phyloP scores from a whole-genome alignment of 2,329 filamentous ascomycete genomes.

The Neofusicoccum ribis region DNA sequence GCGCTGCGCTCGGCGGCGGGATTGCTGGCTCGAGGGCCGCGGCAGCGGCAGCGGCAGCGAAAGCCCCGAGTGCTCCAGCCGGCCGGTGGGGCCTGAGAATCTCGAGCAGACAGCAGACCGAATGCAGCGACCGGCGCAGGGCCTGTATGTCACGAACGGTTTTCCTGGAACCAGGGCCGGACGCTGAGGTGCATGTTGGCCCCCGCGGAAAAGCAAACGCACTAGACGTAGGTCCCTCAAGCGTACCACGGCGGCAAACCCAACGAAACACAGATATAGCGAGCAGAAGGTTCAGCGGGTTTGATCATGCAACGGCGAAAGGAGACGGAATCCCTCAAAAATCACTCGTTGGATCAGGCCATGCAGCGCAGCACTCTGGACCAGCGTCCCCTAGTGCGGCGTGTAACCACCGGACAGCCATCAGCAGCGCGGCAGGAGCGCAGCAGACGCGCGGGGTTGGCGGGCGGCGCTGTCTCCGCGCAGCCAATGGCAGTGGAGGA shows the following conservation, averaged over 20 bases:
- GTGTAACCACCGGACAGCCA: slow-evolving; percentile 2
- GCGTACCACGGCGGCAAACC: slow-evolving; percentile 5
- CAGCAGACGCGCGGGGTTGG: neutral
- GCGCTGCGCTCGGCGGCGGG: neutral
- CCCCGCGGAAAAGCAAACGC: neutral
- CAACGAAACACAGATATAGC: neutral
- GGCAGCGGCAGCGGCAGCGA: neutral
- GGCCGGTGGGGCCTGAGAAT: neutral
- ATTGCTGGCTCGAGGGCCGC: neutral
- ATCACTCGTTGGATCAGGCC: slow-evolving; percentile 5
- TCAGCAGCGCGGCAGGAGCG: neutral
- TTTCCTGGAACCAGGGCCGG: neutral
- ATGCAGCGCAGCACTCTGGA: neutral
- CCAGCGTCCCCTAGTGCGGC: neutral
- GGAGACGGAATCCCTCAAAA: neutral
- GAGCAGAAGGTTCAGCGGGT: neutral
- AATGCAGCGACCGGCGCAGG: neutral
- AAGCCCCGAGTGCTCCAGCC: neutral
- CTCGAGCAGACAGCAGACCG: neutral
- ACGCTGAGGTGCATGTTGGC: neutral
- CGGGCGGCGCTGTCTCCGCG: neutral
- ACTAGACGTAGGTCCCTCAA: neutral
- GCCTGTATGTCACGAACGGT: neutral
- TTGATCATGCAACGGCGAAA: neutral
- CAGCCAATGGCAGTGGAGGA: neutral